Percentiles rank a stretch among this genome's conserved stretches.
phyloP scores from a whole-genome alignment of 176 grass and related monocot genomes.

The Ampelocalamus luodianensis region DNA sequence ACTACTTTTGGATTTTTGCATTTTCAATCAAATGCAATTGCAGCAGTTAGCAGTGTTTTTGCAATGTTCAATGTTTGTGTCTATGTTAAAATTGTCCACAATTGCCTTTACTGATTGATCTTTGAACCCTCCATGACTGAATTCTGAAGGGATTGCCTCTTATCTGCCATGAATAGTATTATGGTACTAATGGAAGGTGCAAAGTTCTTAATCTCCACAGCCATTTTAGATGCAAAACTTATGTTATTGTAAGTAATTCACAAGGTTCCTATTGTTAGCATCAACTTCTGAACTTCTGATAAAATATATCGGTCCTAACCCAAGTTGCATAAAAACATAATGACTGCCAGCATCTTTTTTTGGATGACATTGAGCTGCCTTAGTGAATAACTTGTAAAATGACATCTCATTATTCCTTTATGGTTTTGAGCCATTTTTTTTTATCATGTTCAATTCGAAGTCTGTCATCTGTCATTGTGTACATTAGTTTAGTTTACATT shows the following conservation, averaged over 20 bases:
- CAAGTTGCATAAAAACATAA: background rate
- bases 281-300: background rate
- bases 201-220: background rate
- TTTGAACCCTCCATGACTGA: background rate
- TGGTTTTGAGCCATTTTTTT: background rate
- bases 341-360: background rate
- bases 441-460: background rate
- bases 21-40: slow-evolving; percentile 10
- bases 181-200: background rate
- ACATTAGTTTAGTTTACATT: background rate
- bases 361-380: slow-evolving; percentile 9
- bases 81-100: background rate
- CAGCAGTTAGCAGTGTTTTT: background rate
- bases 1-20: slow-evolving; percentile 15
- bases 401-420: slow-evolving; percentile 10
- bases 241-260: background rate
- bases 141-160: background rate
- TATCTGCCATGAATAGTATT: background rate
- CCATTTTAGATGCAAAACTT: background rate
- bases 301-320: background rate
- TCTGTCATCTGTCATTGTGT: background rate
- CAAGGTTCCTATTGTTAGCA: background rate
- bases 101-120: background rate
- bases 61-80: background rate
- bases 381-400: background rate